phyloP scores from a whole-genome alignment of 805 yeast species.

The Lachancea fermentati region DNA sequence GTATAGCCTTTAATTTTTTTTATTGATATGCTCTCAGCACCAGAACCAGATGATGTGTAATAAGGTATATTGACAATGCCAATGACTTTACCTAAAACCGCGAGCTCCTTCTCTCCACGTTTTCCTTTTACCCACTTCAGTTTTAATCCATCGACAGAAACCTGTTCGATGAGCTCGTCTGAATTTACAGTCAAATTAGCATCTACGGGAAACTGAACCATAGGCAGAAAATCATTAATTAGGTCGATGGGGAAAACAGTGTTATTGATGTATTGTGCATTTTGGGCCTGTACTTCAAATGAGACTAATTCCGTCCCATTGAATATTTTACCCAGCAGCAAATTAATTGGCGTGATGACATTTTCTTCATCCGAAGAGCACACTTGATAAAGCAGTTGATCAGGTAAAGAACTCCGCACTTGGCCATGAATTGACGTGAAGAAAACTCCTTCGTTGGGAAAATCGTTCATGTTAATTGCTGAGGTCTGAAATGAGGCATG shows the following conservation, averaged over 20 bases:
- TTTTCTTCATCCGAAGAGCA: conserved; percentile 31
- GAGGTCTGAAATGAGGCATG: conserved; percentile 15
- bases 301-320: conserved; percentile 17
- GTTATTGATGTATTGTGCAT: neutral
- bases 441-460: neutral
- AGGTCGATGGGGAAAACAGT: conserved; percentile 16
- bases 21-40: conserved; percentile 26
- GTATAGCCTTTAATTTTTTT: conserved; percentile 39
- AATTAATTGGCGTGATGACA: conserved; percentile 29
- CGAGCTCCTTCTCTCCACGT: conserved; percentile 29
- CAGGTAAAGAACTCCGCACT: conserved; percentile 25
- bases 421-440: conserved; percentile 8
- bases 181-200: conserved; percentile 22
- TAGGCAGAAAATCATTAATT: conserved; percentile 13
- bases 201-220: conserved; percentile 17
- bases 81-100: conserved; percentile 36
- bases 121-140: conserved; percentile 31
- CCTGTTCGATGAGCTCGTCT: conserved; percentile 30
- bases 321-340: conserved; percentile 21
- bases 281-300: conserved; percentile 17
- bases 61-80: conserved; percentile 32
- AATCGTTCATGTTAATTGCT: conserved; percentile 7
- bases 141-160: conserved; percentile 34
- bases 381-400: conserved; percentile 21
- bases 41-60: conserved; percentile 19